Evolutionary conservation across 1,139 yeast species (phyloP).

Genomic region (Wickerhamiella infanticola): DNA sequence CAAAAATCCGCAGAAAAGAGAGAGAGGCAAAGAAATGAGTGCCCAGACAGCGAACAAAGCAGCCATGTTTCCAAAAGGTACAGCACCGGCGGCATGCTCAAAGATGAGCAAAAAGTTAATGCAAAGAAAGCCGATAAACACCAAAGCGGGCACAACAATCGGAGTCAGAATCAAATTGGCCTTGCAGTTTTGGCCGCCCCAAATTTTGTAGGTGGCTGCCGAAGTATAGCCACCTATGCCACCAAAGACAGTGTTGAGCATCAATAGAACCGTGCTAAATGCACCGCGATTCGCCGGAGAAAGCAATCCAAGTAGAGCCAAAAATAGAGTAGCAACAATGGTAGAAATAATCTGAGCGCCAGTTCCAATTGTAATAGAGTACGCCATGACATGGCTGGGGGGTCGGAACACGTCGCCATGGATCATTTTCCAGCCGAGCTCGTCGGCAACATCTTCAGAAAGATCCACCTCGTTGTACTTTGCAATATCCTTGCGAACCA

Average conservation of each 20-base stretch:
- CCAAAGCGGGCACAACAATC: constrained; percentile 60
- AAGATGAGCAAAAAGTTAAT: constrained; percentile 71
- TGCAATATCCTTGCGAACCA: constrained; percentile 71
- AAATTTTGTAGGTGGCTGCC: constrained; percentile 68
- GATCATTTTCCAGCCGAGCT: constrained; percentile 92
- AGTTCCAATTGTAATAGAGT: constrained; percentile 73
- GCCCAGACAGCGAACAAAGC: constrained; percentile 80
- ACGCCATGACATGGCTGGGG: constrained; percentile 53
- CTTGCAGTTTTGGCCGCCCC: constrained; percentile 90
- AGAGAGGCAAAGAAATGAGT: constrained; percentile 66
- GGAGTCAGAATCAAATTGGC: constrained; percentile 74
- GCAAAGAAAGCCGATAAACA: constrained; percentile 47
- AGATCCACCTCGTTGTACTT: constrained; percentile 80
- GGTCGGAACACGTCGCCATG: constrained; percentile 93
- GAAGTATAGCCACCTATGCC: constrained; percentile 76
- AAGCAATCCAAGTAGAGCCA: constrained; percentile 77
- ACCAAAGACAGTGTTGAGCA: constrained; percentile 67
- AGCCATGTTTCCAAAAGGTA: constrained; percentile 79
- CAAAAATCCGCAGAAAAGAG: constrained; percentile 62
- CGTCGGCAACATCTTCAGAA: constrained; percentile 73
- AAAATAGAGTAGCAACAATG: constrained; percentile 55
- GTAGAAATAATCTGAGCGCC: constrained; percentile 76
- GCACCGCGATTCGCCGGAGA: constrained; percentile 95
- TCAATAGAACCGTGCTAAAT: constrained; percentile 74
- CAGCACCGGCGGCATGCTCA: constrained; percentile 83